Percentiles rank a stretch among this genome's conserved stretches.
These are phyloP conservation scores for Polygonum maritimum DNA, from an alignment of 148 eudicot species.

Conservation along the genomic window DNA sequence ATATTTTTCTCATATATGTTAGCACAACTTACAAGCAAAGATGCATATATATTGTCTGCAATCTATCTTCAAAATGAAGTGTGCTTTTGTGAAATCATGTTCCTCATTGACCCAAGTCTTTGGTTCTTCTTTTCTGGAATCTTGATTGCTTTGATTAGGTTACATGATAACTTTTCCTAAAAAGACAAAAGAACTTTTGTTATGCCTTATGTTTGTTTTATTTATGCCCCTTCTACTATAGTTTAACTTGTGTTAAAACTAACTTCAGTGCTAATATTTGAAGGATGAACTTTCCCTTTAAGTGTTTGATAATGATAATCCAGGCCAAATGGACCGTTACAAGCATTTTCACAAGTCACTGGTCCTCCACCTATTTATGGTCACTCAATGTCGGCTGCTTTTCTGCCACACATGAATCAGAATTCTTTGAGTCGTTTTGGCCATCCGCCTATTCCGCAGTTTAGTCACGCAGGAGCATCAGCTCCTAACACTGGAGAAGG, in stretches of 20 bases:
- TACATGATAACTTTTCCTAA: no score
- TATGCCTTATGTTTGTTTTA: not conserved
- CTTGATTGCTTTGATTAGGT: not conserved
- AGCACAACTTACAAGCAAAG: not conserved
- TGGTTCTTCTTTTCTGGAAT: not conserved
- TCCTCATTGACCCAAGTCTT: not conserved
- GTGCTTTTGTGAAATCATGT: not conserved
- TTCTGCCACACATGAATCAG: conserved; percentile 47
- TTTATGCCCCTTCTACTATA: not conserved
- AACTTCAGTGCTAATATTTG: not conserved
- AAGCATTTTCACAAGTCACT: conserved; percentile 39
- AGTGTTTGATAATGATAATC: conserved; percentile 18
- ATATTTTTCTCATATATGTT: not conserved
- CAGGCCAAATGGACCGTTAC: conserved; percentile 62
- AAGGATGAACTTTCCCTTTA: not conserved
- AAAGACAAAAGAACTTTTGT: not conserved
- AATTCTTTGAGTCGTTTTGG: conserved; percentile 72
- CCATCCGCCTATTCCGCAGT: conserved; percentile 54
- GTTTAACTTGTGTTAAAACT: not conserved
- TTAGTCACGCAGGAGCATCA: conserved; percentile 46
- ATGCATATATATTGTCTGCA: not conserved
- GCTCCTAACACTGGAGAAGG: conserved; percentile 46
- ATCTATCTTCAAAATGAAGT: not conserved
- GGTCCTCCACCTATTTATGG: conserved; percentile 47
- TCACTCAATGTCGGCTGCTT: conserved; percentile 42